Percentiles rank a stretch among this genome's conserved stretches.
phyloP scores from a whole-genome alignment of 768 basidiomycete species.

The Floccularia luteovirens region DNA sequence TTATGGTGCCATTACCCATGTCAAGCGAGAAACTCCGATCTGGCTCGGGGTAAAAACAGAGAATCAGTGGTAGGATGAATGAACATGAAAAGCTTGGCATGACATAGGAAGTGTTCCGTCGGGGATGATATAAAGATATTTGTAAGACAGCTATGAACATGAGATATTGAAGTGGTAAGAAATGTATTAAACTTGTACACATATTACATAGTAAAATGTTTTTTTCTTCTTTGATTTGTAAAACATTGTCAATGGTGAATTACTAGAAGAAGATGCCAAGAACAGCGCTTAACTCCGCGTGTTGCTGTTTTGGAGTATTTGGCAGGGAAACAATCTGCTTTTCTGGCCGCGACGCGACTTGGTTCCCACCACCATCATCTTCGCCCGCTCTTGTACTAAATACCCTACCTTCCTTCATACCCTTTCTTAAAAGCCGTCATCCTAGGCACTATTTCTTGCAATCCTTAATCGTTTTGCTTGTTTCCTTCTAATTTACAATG shows the following conservation, averaged over 20 bases:
- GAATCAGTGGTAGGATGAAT: neutral
- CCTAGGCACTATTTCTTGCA: slow-evolving; percentile 4
- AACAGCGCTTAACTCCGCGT: neutral
- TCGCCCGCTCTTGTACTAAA: slow-evolving; percentile 14
- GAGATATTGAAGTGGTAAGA: neutral
- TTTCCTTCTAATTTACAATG: slow-evolving; percentile 27
- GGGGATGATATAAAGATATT: neutral
- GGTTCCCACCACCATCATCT: slow-evolving; percentile 17
- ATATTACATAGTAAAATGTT: neutral
- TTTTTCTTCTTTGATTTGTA: neutral
- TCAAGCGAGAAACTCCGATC: neutral
- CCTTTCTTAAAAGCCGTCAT: neutral
- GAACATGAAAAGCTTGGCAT: neutral
- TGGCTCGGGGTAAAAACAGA: no score
- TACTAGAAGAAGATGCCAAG: neutral
- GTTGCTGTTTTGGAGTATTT: slow-evolving; percentile 1
- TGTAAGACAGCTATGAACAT: neutral
- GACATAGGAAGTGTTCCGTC: neutral
- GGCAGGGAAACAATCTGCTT: slow-evolving; percentile 3
- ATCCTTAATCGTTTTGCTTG: slow-evolving; percentile 12
- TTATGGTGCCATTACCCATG: neutral
- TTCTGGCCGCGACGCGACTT: slow-evolving; percentile 15
- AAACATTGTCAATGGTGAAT: neutral
- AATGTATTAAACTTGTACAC: neutral
- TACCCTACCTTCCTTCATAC: slow-evolving; percentile 15